phyloP scores from a whole-genome alignment of 192 early-diverging fungal species.

The Lunasporangiospora selenospora region DNA sequence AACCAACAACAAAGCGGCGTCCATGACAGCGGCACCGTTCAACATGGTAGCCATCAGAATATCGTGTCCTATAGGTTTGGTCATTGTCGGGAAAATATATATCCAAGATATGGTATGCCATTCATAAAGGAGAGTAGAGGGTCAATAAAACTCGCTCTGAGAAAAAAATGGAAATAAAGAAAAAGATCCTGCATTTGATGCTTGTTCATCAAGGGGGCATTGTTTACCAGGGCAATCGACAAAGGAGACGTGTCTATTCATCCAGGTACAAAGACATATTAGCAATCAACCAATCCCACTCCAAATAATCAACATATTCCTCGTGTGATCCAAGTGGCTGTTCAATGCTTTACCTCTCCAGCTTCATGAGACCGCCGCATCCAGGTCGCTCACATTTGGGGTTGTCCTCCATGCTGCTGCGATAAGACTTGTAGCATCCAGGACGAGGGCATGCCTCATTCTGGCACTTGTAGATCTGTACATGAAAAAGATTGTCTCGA shows the following conservation, averaged over 20 bases:
- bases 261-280: not conserved
- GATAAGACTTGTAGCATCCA: constrained; percentile 92
- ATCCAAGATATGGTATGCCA: not conserved
- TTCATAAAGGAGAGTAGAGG: too few relatives aligned
- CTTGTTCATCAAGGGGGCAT: too few relatives aligned
- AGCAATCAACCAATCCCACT: not conserved
- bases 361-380: constrained; percentile 85
- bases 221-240: constrained; percentile 96
- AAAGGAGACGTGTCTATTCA: constrained; percentile 90
- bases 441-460: constrained; percentile 93
- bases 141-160: too few relatives aligned
- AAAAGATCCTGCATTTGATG: too few relatives aligned
- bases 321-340: too few relatives aligned
- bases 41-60: constrained; percentile 99
- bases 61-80: constrained; percentile 89
- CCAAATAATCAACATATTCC: not conserved
- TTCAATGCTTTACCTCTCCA: constrained; percentile 66
- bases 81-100: not conserved
- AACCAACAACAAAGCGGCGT: constrained; percentile 96
- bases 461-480: constrained; percentile 96
- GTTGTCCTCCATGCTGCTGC: constrained; percentile 82
- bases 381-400: constrained; percentile 88
- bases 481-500: not conserved
- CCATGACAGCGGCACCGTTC: constrained; percentile 99
- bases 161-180: too few relatives aligned